phyloP scores from a whole-genome alignment of 78 protist genomes.

The Dictyostelium intermedium region DNA sequence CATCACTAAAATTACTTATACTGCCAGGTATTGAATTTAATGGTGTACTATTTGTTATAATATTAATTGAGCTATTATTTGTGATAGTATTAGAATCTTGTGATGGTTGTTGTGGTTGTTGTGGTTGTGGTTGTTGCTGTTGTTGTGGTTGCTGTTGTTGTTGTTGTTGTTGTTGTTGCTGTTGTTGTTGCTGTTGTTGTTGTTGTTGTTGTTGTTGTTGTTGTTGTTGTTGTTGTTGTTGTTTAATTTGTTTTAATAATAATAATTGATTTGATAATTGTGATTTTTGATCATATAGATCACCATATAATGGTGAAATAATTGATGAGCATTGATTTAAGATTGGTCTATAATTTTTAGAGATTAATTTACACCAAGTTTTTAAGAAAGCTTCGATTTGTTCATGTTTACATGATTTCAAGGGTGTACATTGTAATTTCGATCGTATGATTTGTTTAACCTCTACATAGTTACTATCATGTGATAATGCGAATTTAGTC shows the following conservation, averaged over 20 bases:
- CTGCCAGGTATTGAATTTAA: neutral
- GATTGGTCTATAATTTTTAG: constrained; percentile 56
- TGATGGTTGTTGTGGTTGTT: neutral
- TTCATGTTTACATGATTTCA: constrained; percentile 36
- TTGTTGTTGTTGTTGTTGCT: too few species aligned
- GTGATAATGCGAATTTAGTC: constrained; percentile 69
- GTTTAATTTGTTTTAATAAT: neutral
- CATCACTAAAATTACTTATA: neutral
- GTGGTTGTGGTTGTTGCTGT: neutral
- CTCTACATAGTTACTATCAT: constrained; percentile 24
- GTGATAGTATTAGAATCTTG: neutral
- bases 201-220: too few species aligned
- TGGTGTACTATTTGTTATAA: neutral
- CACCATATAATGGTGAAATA: constrained; percentile 5
- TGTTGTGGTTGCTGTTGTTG: neutral
- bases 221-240: neutral
- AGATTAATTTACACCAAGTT: constrained; percentile 64
- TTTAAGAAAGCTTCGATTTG: constrained; percentile 9
- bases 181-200: too few species aligned
- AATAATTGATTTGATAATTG: constrained; percentile 12
- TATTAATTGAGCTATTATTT: neutral
- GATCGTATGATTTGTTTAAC: constrained; percentile 11
- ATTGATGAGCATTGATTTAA: constrained; percentile 58
- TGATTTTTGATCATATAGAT: constrained; percentile 24
- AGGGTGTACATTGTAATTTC: neutral